A percentile compares a stretch with the other conserved stretches of the same genome.
Conservation (phyloP, 306 rosid genomes). For the Dicorynia guianensis region DNA sequence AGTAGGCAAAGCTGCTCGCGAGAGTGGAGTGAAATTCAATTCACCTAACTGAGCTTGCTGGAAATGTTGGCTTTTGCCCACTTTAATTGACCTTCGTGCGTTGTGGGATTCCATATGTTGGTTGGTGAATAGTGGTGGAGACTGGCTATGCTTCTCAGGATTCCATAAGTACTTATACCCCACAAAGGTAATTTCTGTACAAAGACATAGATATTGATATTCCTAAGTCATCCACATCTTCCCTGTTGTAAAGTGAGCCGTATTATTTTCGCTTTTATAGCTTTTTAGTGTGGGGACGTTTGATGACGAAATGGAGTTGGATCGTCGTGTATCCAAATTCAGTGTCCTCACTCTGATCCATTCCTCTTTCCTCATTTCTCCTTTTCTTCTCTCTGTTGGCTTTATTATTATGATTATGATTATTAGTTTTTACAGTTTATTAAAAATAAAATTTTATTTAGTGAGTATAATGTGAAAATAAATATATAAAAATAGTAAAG, state of each 20-base stretch:
- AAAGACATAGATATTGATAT: background rate
- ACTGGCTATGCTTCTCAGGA: background rate
- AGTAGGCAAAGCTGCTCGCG: no score
- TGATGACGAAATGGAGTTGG: constrained; percentile 37
- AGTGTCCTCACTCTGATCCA: constrained; percentile 37
- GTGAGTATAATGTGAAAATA: no score
- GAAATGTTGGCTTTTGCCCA: background rate
- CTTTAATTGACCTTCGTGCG: no score
- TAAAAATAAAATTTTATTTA: no score
- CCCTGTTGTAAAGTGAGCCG: constrained; percentile 28
- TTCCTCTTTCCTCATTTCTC: constrained; percentile 21
- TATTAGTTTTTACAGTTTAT: background rate
- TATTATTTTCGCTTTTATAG: constrained; percentile 28
- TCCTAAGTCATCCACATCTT: constrained; percentile 16
- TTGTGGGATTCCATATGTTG: no score
- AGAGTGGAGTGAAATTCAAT: no score
- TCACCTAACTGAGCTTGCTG: background rate
- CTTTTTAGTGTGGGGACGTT: constrained; percentile 32
- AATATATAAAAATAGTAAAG: no score
- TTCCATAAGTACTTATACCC: constrained; percentile 27
- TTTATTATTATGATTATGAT: constrained; percentile 7
- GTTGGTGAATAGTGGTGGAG: background rate
- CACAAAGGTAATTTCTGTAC: constrained; percentile 4
- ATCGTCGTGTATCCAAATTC: constrained; percentile 36
- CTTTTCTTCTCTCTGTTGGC: background rate